Base-by-base conservation (phyloP, 345 rosid genomes). In the Gossypium australe region DNA sequence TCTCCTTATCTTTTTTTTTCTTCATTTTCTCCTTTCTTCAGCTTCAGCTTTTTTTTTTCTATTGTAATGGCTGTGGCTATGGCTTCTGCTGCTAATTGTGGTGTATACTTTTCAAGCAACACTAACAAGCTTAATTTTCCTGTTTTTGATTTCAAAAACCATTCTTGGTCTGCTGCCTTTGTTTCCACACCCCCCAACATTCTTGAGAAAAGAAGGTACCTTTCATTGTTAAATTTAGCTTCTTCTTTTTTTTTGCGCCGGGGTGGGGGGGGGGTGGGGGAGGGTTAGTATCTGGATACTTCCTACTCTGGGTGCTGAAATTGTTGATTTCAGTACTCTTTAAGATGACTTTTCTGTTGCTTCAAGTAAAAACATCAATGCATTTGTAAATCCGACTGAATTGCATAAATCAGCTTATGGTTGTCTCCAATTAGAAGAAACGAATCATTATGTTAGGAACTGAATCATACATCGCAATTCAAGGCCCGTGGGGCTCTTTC, bases 31-130 rank as follows among this genome's bases (percentile, higher is more conserved):
- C 53, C 61, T 7, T 13, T 61, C 2, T n/a, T 17, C 71, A 17
- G 6, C 9, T 34, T 4, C 41, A 4, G 41, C 41, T 34, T 34
- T 34, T 34, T 34, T 34, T 5, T 34, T 34, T 34, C 71, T n/a
- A 9, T 17, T 49, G 38, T 49, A 77, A 86, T 87, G 91, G 85
- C 86, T 75, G 76, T 75, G 43, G 55, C 91, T 58, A 71, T 87
- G 85, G 87, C 90, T 18, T 82, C 86, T 18, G 79, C 82, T 56
- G 80, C 87, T 43, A 80, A 77, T 72, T 69, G 67, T 14, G 51
- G 74, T 22, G 72, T 80, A 57, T 70, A 75, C 70, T 72, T 47
- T 2, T 22, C 22, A 11, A 24, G 9, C 20, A 59, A 51, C 7
- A 9, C 74, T 51, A 57, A 67, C 29, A 81, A 59, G 14, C 10